phyloP scores from a whole-genome alignment of 345 rosid genomes.

The Brassica cretica region DNA sequence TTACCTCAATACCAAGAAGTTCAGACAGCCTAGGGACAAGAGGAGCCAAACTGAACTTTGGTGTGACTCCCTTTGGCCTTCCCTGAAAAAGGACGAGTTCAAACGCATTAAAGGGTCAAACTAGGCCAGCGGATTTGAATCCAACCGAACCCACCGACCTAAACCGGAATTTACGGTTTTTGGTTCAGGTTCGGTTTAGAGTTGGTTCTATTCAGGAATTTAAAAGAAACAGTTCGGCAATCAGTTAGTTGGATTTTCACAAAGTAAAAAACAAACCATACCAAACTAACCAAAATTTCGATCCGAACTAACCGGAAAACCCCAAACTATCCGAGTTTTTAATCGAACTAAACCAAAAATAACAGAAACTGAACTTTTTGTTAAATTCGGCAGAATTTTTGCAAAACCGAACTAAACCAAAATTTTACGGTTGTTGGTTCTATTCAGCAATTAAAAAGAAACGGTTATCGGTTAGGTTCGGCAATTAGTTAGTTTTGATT shows the following conservation, averaged over 20 bases:
- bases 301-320: not conserved
- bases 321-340: not conserved
- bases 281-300: not conserved
- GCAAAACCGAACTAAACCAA: not conserved
- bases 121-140: not conserved
- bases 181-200: not conserved
- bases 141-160: not conserved
- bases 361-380: not conserved
- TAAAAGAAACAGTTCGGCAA: not conserved
- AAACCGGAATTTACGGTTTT: not conserved
- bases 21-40: conserved; percentile 86
- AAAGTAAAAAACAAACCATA: not conserved
- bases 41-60: conserved; percentile 93
- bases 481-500: no score
- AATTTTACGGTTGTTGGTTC: no score
- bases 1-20: conserved; percentile 80
- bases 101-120: not conserved
- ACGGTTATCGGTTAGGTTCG: no score
- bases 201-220: not conserved
- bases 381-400: not conserved
- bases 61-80: conserved; percentile 92
- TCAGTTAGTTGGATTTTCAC: not conserved
- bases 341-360: not conserved
- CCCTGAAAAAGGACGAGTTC: conserved; percentile 54
- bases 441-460: no score